phyloP scores from a whole-genome alignment of 176 grass and related monocot genomes.

The Juncus effusus region DNA sequence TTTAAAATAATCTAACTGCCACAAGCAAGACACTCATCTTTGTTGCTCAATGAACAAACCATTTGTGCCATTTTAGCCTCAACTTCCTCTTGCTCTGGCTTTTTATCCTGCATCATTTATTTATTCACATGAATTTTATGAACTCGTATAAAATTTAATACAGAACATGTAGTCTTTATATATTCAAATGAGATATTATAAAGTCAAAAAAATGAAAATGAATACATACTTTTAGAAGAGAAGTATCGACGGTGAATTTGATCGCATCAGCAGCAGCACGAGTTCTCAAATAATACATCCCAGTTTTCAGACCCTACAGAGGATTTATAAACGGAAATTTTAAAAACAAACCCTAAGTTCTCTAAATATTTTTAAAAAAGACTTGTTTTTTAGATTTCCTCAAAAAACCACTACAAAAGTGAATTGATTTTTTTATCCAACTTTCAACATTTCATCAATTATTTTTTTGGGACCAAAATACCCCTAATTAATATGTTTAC shows the following conservation, averaged over 20 bases:
- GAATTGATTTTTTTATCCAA: no score
- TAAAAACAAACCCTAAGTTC: no score
- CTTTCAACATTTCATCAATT: no score
- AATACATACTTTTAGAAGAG: constrained; percentile 43
- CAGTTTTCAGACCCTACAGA: constrained; percentile 86
- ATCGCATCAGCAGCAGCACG: constrained; percentile 91
- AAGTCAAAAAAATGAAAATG: neutral
- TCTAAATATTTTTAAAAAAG: no score
- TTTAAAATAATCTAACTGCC: constrained; percentile 53
- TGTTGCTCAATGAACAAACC: constrained; percentile 89
- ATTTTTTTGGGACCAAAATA: no score
- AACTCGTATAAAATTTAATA: constrained; percentile 4
- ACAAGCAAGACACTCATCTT: constrained; percentile 81
- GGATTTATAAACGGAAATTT: neutral
- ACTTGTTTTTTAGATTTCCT: no score
- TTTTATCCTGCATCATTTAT: constrained; percentile 36
- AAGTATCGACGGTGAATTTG: constrained; percentile 91
- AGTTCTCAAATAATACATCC: constrained; percentile 96
- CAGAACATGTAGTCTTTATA: neutral
- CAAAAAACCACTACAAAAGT: no score
- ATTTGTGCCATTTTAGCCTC: constrained; percentile 96
- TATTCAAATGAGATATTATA: neutral
- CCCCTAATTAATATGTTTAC: no score
- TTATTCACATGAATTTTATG: neutral
- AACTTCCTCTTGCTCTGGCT: constrained; percentile 43